These are phyloP conservation scores for Fusarium albidum DNA, from an alignment of 2,329 filamentous ascomycete species.

Conservation along the genomic window DNA sequence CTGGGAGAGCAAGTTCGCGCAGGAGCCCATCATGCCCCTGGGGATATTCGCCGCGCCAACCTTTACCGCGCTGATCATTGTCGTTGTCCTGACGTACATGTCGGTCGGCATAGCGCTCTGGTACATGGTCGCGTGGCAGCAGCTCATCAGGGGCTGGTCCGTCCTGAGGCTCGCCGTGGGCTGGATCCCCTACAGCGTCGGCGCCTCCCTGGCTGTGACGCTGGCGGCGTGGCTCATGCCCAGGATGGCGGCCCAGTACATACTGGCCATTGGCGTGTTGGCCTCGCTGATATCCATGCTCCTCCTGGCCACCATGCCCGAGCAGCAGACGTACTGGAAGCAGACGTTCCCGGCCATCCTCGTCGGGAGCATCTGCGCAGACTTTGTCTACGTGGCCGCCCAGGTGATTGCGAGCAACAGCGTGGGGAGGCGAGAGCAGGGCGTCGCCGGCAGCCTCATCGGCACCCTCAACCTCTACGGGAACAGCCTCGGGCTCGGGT, in stretches of 20 bases:
- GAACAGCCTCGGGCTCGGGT: background rate
- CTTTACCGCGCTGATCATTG: conserved; percentile 51
- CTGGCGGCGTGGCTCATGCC: conserved; percentile 55
- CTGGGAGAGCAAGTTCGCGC: conserved; percentile 51
- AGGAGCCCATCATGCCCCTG: conserved; percentile 54
- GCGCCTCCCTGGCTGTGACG: conserved; percentile 48
- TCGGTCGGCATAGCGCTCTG: conserved; percentile 54
- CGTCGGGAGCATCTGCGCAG: background rate
- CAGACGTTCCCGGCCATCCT: background rate
- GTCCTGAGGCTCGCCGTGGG: conserved; percentile 48
- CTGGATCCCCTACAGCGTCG: conserved; percentile 53
- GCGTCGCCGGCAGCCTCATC: background rate
- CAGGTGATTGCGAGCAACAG: background rate
- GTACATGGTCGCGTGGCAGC: conserved; percentile 56
- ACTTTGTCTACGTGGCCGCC: background rate
- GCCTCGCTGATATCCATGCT: conserved; percentile 32
- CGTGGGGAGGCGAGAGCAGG: background rate
- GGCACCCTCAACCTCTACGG: background rate
- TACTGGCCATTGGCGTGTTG: conserved; percentile 52
- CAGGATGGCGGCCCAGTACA: conserved; percentile 53
- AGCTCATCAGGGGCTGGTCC: conserved; percentile 50
- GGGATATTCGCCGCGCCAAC: conserved; percentile 53
- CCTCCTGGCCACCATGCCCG: conserved; percentile 40
- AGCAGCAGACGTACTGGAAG: background rate
- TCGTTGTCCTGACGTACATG: conserved; percentile 56